phyloP scores from a whole-genome alignment of 192 early-diverging fungal species.

The Allomyces arbusculus region DNA sequence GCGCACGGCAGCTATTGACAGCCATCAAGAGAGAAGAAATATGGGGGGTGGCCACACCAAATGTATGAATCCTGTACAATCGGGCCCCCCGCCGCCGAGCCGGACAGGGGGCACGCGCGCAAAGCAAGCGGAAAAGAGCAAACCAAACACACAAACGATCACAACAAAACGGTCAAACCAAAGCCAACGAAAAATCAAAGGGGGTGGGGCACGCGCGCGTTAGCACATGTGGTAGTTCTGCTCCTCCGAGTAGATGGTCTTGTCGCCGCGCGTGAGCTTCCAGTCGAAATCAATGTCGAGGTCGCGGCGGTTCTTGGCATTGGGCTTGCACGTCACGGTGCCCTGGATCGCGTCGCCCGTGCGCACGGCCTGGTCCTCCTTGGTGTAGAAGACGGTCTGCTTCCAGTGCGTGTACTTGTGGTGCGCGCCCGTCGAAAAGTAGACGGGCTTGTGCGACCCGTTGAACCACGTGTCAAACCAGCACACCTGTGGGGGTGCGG shows the following conservation, averaged over 20 bases:
- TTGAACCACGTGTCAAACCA: conserved; percentile 97
- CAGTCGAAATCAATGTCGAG: conserved; percentile 71
- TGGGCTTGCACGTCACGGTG: conserved; percentile 42
- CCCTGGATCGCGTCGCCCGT: conserved; percentile 53
- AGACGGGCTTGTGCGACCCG: conserved; percentile 68
- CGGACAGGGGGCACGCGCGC: too few species aligned
- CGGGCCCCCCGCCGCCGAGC: too few species aligned
- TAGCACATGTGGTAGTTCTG: conserved; percentile 51
- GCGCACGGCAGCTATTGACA: too few species aligned
- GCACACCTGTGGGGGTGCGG: conserved; percentile 5
- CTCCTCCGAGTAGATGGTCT: conserved; percentile 20
- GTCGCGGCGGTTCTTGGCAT: conserved; percentile 76
- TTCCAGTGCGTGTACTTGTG: conserved; percentile 97
- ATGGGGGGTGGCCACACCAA: too few species aligned
- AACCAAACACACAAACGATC: too few species aligned
- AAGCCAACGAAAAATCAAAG: too few species aligned
- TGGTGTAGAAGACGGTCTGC: conserved; percentile 93
- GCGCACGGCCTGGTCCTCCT: conserved; percentile 46
- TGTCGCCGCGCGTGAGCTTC: conserved; percentile 30
- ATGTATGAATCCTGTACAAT: too few species aligned
- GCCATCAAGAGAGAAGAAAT: too few species aligned
- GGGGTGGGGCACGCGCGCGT: not conserved
- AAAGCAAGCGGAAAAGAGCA: too few species aligned
- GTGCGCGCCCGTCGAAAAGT: conserved; percentile 62
- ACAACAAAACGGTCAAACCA: too few species aligned